Conservation (phyloP, 164 flowering plant genomes). For the Malania oleifera region DNA sequence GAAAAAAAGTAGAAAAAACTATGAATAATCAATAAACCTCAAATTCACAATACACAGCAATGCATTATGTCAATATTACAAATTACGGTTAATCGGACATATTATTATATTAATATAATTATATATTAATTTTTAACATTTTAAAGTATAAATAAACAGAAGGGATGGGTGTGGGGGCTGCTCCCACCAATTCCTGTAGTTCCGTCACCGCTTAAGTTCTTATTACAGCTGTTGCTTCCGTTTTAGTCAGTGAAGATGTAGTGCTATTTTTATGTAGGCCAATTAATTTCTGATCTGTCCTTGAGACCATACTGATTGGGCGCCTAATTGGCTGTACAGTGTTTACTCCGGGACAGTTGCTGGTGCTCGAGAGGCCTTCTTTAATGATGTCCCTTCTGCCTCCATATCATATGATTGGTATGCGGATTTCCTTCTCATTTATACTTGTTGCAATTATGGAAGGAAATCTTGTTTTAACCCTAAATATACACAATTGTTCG, state of each 20-base stretch:
- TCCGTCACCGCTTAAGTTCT: too few relatives aligned
- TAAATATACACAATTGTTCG: too few relatives aligned
- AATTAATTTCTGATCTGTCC: neutral
- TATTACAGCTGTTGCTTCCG: neutral
- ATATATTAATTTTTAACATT: too few relatives aligned
- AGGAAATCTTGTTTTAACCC: neutral
- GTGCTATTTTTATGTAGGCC: neutral
- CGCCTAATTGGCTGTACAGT: constrained; percentile 33
- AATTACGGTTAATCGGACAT: too few relatives aligned
- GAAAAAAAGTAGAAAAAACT: too few relatives aligned
- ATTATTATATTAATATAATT: too few relatives aligned
- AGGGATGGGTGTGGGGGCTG: too few relatives aligned
- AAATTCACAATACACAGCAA: too few relatives aligned
- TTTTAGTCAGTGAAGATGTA: neutral
- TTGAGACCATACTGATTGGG: neutral
- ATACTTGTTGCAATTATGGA: neutral
- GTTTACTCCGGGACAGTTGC: constrained; percentile 94
- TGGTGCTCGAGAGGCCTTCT: constrained; percentile 95
- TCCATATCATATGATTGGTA: constrained; percentile 90
- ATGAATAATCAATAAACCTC: too few relatives aligned
- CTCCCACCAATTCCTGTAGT: too few relatives aligned
- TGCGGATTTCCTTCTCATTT: constrained; percentile 1
- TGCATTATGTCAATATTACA: too few relatives aligned
- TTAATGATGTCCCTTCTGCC: constrained; percentile 67
- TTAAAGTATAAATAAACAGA: too few relatives aligned